Conservation (phyloP, 176 grass and related monocot species). For the Avena eriantha region DNA sequence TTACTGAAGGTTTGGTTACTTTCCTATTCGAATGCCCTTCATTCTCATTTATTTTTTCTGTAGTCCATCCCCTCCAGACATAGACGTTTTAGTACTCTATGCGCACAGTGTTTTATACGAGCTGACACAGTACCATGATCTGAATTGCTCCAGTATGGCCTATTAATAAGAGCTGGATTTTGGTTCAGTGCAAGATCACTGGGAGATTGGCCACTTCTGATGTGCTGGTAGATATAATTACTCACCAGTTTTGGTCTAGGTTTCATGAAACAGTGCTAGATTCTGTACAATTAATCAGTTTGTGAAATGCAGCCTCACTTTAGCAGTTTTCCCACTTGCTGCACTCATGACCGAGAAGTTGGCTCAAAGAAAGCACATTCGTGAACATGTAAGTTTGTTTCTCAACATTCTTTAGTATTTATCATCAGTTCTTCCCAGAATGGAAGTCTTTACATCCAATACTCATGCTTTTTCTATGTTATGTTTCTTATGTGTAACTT, state of each 20-base stretch:
- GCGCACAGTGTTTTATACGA: neutral
- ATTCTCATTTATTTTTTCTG: conserved; percentile 5
- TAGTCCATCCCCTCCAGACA: conserved; percentile 4
- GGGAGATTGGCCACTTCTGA: conserved; percentile 90
- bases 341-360: conserved; percentile 76
- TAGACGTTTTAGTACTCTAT: conserved; percentile 28
- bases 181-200: conserved; percentile 93
- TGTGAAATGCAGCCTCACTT: conserved; percentile 80
- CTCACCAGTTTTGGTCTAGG: conserved; percentile 17
- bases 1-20: conserved; percentile 83
- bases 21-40: conserved; percentile 1
- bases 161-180: conserved; percentile 97
- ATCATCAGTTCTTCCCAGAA: neutral
- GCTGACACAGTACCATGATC: conserved; percentile 24
- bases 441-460: neutral
- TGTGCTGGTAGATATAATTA: conserved; percentile 83
- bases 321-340: conserved; percentile 71
- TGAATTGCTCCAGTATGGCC: conserved; percentile 76
- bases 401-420: neutral
- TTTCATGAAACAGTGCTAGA: conserved; percentile 9
- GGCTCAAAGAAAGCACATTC: conserved; percentile 60
- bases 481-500: conserved; percentile 7
- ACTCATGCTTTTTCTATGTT: neutral
- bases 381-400: conserved; percentile 70
- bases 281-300: conserved; percentile 36